These are phyloP conservation scores for Nasturtium officinale DNA, from an alignment of 345 rosid genomes.

Conservation along the genomic window DNA sequence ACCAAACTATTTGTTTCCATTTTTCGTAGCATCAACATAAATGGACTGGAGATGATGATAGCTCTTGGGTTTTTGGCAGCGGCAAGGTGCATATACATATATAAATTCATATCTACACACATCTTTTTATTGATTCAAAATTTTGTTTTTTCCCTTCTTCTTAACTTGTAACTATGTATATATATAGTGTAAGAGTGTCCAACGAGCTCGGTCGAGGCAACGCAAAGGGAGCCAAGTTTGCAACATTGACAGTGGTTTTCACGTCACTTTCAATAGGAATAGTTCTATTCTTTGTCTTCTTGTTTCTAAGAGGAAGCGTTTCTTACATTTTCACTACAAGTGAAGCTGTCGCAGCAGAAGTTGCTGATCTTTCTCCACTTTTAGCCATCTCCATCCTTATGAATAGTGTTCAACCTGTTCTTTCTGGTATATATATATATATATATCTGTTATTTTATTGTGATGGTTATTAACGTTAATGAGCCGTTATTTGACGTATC, in stretches of 20 bases:
- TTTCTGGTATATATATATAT: slow-evolving; percentile 58
- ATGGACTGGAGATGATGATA: slow-evolving; percentile 83
- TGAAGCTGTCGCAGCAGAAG: slow-evolving; percentile 58
- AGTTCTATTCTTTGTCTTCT: slow-evolving; percentile 54
- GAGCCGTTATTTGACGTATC: background rate
- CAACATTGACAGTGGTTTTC: slow-evolving; percentile 45
- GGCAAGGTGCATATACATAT: slow-evolving; percentile 51
- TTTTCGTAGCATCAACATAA: slow-evolving; percentile 61
- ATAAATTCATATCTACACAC: background rate
- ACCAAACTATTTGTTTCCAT: too few relatives aligned
- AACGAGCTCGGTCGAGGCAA: slow-evolving; percentile 82
- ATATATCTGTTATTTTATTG: background rate
- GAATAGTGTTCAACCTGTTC: slow-evolving; percentile 86
- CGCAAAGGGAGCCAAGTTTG: slow-evolving; percentile 59
- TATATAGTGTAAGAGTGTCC: slow-evolving; percentile 70
- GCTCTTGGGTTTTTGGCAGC: slow-evolving; percentile 80
- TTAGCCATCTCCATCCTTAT: slow-evolving; percentile 65
- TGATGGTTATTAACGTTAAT: slow-evolving; percentile 4
- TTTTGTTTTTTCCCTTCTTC: too few relatives aligned
- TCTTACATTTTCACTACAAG: slow-evolving; percentile 68
- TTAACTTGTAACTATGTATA: background rate
- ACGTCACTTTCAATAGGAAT: slow-evolving; percentile 57
- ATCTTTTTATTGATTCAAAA: background rate
- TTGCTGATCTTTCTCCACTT: slow-evolving; percentile 70
- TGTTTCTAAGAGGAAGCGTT: slow-evolving; percentile 55